phyloP scores from a whole-genome alignment of 2,329 filamentous ascomycete genomes.

The Xylariaceae sp. region DNA sequence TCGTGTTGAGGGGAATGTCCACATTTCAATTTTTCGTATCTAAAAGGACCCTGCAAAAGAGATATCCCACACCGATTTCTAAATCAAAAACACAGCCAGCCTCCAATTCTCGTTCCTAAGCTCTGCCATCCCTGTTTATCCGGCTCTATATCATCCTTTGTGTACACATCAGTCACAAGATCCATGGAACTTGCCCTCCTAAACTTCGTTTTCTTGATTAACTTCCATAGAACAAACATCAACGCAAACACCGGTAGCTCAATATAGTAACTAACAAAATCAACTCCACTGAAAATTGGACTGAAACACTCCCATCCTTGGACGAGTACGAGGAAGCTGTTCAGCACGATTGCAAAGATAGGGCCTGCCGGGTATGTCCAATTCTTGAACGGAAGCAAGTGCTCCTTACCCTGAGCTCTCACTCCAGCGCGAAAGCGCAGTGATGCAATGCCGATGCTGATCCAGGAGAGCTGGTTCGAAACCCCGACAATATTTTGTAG shows the following conservation, averaged over 20 bases:
- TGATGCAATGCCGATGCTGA: slow-evolving; percentile 65
- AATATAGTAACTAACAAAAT: slow-evolving; percentile 67
- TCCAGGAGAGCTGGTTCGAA: slow-evolving; percentile 69
- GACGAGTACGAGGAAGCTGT: slow-evolving; percentile 61
- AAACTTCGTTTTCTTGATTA: slow-evolving; percentile 48
- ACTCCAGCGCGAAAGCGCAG: slow-evolving; percentile 66
- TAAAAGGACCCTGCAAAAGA: not conserved
- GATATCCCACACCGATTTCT: not conserved
- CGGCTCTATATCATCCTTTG: slow-evolving; percentile 30
- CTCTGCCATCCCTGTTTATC: slow-evolving; percentile 33
- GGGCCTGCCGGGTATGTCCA: slow-evolving; percentile 69
- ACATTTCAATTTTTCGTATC: too few species aligned
- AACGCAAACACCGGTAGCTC: slow-evolving; percentile 63
- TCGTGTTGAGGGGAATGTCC: too few species aligned
- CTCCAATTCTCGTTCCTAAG: slow-evolving; percentile 27
- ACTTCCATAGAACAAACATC: slow-evolving; percentile 59
- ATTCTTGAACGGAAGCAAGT: slow-evolving; percentile 65
- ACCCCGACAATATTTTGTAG: slow-evolving; percentile 69
- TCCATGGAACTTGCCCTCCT: slow-evolving; percentile 52
- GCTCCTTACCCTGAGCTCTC: slow-evolving; percentile 59
- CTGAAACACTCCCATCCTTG: slow-evolving; percentile 68
- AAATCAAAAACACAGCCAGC: slow-evolving; percentile 25
- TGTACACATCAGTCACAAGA: slow-evolving; percentile 50
- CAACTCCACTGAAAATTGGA: slow-evolving; percentile 57
- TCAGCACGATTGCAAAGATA: slow-evolving; percentile 57